phyloP scores from a whole-genome alignment of 768 basidiomycete genomes.

The Leccinum subtestaceum region DNA sequence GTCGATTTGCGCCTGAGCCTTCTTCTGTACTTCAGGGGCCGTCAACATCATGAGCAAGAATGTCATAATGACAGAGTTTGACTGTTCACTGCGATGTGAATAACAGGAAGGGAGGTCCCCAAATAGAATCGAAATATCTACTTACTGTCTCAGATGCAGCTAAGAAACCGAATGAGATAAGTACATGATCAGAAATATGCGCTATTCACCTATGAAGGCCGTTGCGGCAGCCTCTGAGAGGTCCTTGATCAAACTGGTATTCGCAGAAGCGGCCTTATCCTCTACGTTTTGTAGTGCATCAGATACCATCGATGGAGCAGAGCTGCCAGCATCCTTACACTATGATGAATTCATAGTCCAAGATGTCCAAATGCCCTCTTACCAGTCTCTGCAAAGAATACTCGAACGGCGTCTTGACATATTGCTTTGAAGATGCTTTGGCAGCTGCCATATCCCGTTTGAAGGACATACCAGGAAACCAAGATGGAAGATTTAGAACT shows the following conservation, averaged over 20 bases:
- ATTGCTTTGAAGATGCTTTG: conserved; percentile 14
- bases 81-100: conserved; percentile 10
- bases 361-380: background rate
- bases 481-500: conserved; percentile 24
- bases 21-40: conserved; percentile 15
- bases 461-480: conserved; percentile 26
- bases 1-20: conserved; percentile 25
- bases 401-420: conserved; percentile 16
- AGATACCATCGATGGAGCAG: conserved; percentile 16
- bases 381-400: conserved; percentile 19
- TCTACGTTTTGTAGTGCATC: conserved; percentile 16
- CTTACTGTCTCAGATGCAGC: conserved; percentile 23
- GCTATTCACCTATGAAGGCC: conserved; percentile 15
- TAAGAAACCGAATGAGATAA: conserved; percentile 6
- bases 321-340: conserved; percentile 8
- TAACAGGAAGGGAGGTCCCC: background rate
- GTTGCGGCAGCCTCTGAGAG: conserved; percentile 25
- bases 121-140: background rate
- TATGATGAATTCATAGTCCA: background rate
- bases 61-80: conserved; percentile 22
- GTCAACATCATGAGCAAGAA: conserved; percentile 22
- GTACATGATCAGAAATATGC: background rate
- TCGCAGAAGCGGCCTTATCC: conserved; percentile 1
- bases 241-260: conserved; percentile 9
- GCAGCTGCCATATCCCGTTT: conserved; percentile 19